phyloP scores from a whole-genome alignment of 768 basidiomycete species.

The Leccinum fibrillosum region DNA sequence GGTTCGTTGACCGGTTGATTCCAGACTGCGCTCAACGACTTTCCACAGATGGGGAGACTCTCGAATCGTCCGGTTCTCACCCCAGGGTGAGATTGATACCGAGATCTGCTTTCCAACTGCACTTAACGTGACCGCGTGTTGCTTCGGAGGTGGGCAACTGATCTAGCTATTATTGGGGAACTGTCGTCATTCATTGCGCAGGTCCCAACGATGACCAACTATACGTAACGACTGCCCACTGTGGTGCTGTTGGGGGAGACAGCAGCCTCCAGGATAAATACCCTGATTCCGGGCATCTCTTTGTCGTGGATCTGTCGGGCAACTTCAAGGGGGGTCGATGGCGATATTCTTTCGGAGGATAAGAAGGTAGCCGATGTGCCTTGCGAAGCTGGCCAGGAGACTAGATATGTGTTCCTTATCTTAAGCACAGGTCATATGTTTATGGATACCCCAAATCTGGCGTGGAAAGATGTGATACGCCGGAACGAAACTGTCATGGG shows the following conservation, averaged over 20 bases:
- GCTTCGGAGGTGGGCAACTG: conserved; percentile 46
- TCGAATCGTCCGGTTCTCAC: conserved; percentile 50
- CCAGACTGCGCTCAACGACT: background rate
- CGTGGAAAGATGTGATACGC: background rate
- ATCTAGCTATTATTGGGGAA: conserved; percentile 3
- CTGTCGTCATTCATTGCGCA: conserved; percentile 18
- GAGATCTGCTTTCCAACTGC: conserved; percentile 61
- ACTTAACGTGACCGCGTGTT: conserved; percentile 62
- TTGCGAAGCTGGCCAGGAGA: background rate
- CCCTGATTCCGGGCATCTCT: conserved; percentile 35
- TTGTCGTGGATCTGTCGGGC: conserved; percentile 30
- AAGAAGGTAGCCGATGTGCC: background rate
- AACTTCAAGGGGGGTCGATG: conserved; percentile 23
- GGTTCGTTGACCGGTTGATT: conserved; percentile 31
- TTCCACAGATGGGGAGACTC: conserved; percentile 62
- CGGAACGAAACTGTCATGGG: background rate
- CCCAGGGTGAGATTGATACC: conserved; percentile 51
- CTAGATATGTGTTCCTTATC: background rate
- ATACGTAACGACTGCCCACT: conserved; percentile 54
- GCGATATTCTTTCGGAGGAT: conserved; percentile 25
- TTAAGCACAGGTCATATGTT: background rate
- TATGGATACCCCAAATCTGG: background rate
- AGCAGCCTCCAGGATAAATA: conserved; percentile 32
- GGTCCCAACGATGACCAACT: conserved; percentile 60
- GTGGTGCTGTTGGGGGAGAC: conserved; percentile 56